Base-by-base conservation (phyloP, 2,329 filamentous ascomycete genomes). In the Aspergillus awamori region DNA sequence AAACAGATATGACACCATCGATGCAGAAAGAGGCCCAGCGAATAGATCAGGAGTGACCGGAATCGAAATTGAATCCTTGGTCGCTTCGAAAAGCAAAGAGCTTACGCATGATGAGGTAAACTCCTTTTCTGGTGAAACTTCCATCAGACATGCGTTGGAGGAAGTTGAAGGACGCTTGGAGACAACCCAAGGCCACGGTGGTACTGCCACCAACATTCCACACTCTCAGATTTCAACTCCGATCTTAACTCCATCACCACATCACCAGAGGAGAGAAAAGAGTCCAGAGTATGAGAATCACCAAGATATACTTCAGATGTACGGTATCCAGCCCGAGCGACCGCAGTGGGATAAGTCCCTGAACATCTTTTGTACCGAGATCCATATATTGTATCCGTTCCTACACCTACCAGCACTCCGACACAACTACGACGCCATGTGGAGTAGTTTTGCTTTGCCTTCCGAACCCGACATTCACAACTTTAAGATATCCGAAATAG, bases 361-460 rank as follows among this genome's bases (percentile, higher is more conserved):
- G 52, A 48, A 58, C 36, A 65, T 49, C 0, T 71, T 69, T 49
- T 69, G 63, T 39, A 63, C 67, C 1, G 66, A 71, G 47, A 62
- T 69, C 1, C 67, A 70, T 22, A 58, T 67, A 13, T 36, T 71
- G 5, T 68, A 69, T 33, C 69, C 69, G 1, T 69, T 71, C 28
- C 48, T 71, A 13, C 67, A 71, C 49, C 41, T 62, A 15, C 67
- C 65, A 4, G 63, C 54, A 2, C 26, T 69, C 10, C 65, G 63
- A 60, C 22, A 39, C 5, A 52, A 64, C 2, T 63, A 69, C 36
- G 58, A 55, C 5, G 49, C 39, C 2, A 49, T 63, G 17, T 70
- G 65, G 68, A 28, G 6, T 24, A 51, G 13, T 5, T 10, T 51
- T n/a, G 7, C 24, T 30, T 17, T 10, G n/a, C 8, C 26, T 17